Conservation (phyloP, 768 basidiomycete species). For the Amanita polypyramis region DNA sequence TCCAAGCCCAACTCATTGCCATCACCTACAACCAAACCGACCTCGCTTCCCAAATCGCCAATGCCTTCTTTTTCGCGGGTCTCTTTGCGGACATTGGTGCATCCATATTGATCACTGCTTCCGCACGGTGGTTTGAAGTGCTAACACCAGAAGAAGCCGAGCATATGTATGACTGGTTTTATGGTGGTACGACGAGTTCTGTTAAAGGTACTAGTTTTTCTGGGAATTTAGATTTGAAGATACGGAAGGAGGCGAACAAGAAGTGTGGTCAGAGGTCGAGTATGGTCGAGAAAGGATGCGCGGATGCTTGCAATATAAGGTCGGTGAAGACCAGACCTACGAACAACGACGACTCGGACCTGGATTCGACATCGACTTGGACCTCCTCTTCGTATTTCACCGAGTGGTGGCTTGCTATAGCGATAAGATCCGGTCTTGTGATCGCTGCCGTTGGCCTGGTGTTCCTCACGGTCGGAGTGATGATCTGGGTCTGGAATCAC, state of each 20-base stretch:
- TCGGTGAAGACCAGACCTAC: no score
- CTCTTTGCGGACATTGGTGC: constrained; percentile 3
- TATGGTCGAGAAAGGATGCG: not conserved
- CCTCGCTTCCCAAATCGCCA: not conserved
- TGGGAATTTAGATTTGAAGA: no score
- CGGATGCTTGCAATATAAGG: no score
- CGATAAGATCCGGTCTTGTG: not conserved
- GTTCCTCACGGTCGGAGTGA: not conserved
- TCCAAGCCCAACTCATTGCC: constrained; percentile 1
- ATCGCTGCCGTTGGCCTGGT: not conserved
- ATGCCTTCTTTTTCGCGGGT: constrained; percentile 2
- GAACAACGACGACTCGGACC: not conserved
- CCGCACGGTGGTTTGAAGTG: constrained; percentile 6
- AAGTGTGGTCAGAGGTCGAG: not conserved
- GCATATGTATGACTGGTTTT: constrained; percentile 4
- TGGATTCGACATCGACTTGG: not conserved
- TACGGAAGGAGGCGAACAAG: not conserved
- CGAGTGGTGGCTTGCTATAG: not conserved
- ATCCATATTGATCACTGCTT: not conserved
- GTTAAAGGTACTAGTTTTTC: not conserved
- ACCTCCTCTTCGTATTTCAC: not conserved
- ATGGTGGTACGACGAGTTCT: not conserved
- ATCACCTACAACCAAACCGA: not conserved
- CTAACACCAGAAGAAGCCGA: not conserved
- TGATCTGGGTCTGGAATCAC: constrained; percentile 1